A percentile compares a stretch with the other conserved stretches of the same genome.
Conservation (phyloP, 352 stramenopile species). For the Globisporangium splendens region DNA sequence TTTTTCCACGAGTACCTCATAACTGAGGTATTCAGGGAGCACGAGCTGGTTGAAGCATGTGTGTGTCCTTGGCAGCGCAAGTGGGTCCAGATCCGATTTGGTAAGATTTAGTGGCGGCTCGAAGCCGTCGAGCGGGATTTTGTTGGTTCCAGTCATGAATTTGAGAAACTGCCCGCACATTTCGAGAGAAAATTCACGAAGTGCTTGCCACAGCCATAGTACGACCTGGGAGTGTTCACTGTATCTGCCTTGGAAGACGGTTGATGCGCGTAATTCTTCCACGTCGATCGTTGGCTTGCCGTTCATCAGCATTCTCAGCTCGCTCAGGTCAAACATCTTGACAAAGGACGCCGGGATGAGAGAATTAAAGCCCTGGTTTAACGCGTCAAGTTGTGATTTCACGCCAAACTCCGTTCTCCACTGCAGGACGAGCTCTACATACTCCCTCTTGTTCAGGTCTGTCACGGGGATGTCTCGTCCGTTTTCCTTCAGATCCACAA, state of each 20-base stretch:
- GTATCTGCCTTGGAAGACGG: constrained; percentile 82
- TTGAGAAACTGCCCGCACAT: constrained; percentile 68
- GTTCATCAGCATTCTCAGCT: constrained; percentile 46
- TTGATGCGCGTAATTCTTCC: constrained; percentile 77
- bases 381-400: constrained; percentile 51
- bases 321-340: constrained; percentile 41
- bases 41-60: constrained; percentile 91
- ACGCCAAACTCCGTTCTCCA: constrained; percentile 58
- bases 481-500: constrained; percentile 64
- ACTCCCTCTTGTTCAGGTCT: constrained; percentile 75
- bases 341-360: constrained; percentile 46
- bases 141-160: constrained; percentile 83
- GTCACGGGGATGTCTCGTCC: constrained; percentile 61
- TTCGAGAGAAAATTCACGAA: constrained; percentile 62
- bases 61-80: constrained; percentile 69
- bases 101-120: constrained; percentile 85
- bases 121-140: constrained; percentile 82
- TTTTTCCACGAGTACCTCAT: constrained; percentile 65
- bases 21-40: constrained; percentile 72
- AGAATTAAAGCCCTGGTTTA: constrained; percentile 45
- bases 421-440: constrained; percentile 59
- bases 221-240: constrained; percentile 69
- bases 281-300: constrained; percentile 73
- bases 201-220: constrained; percentile 83
- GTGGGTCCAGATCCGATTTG: constrained; percentile 65